Conservation (phyloP, 495 filamentous ascomycete genomes). For the Neurospora tetraspora region DNA sequence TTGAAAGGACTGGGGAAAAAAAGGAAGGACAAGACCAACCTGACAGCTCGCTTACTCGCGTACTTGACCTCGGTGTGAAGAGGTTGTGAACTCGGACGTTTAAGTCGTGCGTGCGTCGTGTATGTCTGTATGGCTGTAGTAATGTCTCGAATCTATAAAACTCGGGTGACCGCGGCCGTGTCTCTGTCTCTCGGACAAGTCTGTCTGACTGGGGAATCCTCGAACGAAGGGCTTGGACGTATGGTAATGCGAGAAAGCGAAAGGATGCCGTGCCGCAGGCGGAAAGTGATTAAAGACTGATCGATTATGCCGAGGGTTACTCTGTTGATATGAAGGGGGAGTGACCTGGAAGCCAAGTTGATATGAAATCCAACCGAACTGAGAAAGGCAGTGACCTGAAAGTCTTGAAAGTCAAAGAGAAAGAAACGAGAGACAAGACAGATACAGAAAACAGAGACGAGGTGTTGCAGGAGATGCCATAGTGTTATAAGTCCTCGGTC, state of each 20-base stretch:
- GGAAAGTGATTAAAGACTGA: background rate
- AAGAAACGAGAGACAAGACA: slow-evolving; percentile 1
- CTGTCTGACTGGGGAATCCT: background rate
- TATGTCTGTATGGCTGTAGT: background rate
- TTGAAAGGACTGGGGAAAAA: background rate
- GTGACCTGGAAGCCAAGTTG: background rate
- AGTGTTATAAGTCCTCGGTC: slow-evolving; percentile 2
- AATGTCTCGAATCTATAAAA: background rate
- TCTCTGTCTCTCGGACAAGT: background rate
- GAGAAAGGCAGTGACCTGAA: background rate
- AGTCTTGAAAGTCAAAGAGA: background rate
- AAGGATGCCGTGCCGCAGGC: background rate
- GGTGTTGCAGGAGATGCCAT: slow-evolving; percentile 1
- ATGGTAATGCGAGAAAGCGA: background rate
- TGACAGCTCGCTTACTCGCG: background rate
- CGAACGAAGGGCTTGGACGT: background rate
- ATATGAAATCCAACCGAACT: background rate
- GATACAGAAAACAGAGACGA: background rate
- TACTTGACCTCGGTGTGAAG: background rate
- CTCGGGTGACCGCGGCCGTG: background rate
- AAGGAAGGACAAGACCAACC: background rate
- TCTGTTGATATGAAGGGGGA: background rate
- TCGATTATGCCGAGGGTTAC: background rate
- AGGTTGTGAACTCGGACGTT: background rate
- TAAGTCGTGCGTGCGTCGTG: background rate